Conservation (phyloP, 2,329 filamentous ascomycete genomes). For the Trichoderma harzianum region DNA sequence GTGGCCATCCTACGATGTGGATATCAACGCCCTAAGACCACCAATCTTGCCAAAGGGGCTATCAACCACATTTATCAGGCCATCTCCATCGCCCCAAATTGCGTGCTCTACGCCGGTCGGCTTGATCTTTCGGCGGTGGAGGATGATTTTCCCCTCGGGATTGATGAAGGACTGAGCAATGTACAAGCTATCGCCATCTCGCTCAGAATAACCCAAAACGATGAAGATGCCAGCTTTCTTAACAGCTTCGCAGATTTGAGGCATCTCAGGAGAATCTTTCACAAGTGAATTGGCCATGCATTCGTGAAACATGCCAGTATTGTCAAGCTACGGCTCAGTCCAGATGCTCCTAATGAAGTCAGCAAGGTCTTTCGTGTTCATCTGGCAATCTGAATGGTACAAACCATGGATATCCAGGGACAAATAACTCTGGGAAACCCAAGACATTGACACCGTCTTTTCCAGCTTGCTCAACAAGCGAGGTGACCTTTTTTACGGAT, state of each 20-base stretch:
- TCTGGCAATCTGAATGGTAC: conserved; percentile 7
- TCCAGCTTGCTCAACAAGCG: conserved; percentile 52
- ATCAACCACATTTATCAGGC: conserved; percentile 36
- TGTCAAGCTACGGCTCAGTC: background rate
- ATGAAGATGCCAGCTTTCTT: conserved; percentile 40
- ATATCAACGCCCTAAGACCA: conserved; percentile 30
- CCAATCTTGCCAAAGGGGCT: conserved; percentile 48
- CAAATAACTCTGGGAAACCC: conserved; percentile 49
- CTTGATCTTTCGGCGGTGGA: conserved; percentile 46
- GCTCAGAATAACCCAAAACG: conserved; percentile 46
- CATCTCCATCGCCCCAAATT: conserved; percentile 51
- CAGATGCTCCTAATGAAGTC: background rate
- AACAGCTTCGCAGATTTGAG: conserved; percentile 36
- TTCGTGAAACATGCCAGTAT: background rate
- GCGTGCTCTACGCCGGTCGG: conserved; percentile 44
- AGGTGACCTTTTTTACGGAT: conserved; percentile 52
- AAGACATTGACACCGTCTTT: conserved; percentile 50
- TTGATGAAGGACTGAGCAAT: conserved; percentile 50
- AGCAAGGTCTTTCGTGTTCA: background rate
- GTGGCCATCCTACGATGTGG: background rate
- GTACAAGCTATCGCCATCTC: conserved; percentile 40
- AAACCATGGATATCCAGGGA: conserved; percentile 50
- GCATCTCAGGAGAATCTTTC: conserved; percentile 39
- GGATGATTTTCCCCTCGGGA: conserved; percentile 40
- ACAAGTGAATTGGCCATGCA: conserved; percentile 24